Evolutionary conservation across 2,329 filamentous ascomycete species (phyloP).

Genomic region (Bipolaris sorokiniana): DNA sequence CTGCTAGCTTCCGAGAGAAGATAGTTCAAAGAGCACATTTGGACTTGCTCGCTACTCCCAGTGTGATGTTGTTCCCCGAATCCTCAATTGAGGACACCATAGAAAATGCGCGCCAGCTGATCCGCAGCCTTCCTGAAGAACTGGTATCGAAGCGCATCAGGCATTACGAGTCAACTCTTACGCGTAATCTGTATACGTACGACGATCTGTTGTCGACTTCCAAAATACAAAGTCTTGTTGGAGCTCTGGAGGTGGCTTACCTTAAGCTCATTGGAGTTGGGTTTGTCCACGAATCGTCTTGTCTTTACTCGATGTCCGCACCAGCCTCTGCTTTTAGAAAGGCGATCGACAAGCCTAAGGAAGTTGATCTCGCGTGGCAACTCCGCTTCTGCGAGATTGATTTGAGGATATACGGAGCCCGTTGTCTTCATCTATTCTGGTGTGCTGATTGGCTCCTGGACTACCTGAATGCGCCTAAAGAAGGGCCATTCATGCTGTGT

Average conservation of each 20-base stretch:
- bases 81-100: background rate
- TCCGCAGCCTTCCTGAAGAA: constrained; percentile 6
- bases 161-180: constrained; percentile 5
- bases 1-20: too few species aligned
- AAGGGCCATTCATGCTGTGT: constrained; percentile 10
- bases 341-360: constrained; percentile 16
- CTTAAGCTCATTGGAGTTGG: constrained; percentile 8
- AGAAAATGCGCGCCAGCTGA: constrained; percentile 8
- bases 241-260: background rate
- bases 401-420: constrained; percentile 12
- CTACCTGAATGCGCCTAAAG: constrained; percentile 1
- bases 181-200: background rate
- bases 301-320: constrained; percentile 11
- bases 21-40: background rate
- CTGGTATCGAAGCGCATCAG: constrained; percentile 3
- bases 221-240: background rate
- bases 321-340: constrained; percentile 9
- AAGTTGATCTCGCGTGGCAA: background rate
- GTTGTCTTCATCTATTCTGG: constrained; percentile 23
- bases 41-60: constrained; percentile 13
- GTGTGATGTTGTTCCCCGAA: constrained; percentile 12
- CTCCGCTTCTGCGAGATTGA: constrained; percentile 13
- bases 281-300: constrained; percentile 7
- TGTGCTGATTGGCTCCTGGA: constrained; percentile 17
- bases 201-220: constrained; percentile 3